Evolutionary conservation across 768 basidiomycete species (phyloP), one percentile per base, ranked within the genome.

Genomic region (Suillus fuscotomentosus): DNA sequence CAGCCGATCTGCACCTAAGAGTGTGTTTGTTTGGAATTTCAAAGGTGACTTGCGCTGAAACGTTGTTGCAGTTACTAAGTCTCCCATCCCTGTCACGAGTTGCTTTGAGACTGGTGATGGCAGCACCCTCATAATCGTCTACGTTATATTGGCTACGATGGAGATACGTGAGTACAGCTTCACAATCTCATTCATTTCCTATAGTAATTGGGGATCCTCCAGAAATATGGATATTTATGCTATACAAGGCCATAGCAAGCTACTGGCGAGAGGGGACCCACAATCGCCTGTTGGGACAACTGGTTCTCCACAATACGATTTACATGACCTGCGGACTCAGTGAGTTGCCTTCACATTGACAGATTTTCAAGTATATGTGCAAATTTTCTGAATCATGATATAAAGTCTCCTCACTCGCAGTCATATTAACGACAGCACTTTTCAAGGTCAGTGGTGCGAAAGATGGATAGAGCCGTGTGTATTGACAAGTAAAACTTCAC

Each of bases 291-390:
- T 8, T 59, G 24, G 27, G 6, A 31, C 57, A 13, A 20, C 27
- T 59, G 24, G 27, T 59, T 41, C 17, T 27, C 6, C 57, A 59
- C 17, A 59, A 59, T 42, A 11, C 31, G 3, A 59, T 59, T 59
- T 59, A 42, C 57, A 3, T 59, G 24, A 59, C 57, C 17, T 59
- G 57, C 27, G 57, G 57, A 31, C 57, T 59, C 6, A 7, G 57
- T 59, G 41, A 59, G 57, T 42, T 27, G 11, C 41, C 10, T 27
- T 20, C 39, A 42, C 27, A 42, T 20, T 20, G 39, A 13, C 24
- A 27, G 17, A 20, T 42, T 59, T 57, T n/a, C 17, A 27, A 31
- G 15, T 14, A 13, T 11, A 59, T 11, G 5, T 31, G 17, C 17
- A 31, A 5, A 20, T 59, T 59, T 27, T 39, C 56, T 59, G 56